These are phyloP conservation scores for Cyberlindnera maritima DNA, from an alignment of 805 yeast genomes.

Conservation along the genomic window DNA sequence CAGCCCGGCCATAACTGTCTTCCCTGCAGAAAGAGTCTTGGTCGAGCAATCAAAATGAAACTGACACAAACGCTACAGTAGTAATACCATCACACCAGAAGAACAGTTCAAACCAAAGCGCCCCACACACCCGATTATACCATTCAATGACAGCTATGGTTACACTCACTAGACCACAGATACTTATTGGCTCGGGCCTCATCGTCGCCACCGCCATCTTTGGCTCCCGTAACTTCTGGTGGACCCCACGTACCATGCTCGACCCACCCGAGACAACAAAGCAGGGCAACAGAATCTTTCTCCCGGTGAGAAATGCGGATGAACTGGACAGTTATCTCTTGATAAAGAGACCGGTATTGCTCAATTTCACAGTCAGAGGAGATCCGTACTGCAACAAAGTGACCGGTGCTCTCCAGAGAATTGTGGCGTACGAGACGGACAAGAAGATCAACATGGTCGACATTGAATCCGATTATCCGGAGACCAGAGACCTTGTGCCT, in stretches of 20 bases:
- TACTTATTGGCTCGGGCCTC: slow-evolving; percentile 27
- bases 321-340: slow-evolving; percentile 58
- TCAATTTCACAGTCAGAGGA: slow-evolving; percentile 70
- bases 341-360: slow-evolving; percentile 55
- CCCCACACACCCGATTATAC: too few relatives aligned
- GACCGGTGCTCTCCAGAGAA: slow-evolving; percentile 57
- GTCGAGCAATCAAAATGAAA: neutral
- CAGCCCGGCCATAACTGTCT: too few relatives aligned
- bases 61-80: neutral
- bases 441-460: slow-evolving; percentile 62
- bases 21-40: too few relatives aligned
- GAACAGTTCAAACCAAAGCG: too few relatives aligned
- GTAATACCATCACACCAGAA: too few relatives aligned
- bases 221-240: slow-evolving; percentile 29
- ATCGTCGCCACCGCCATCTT: slow-evolving; percentile 19
- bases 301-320: slow-evolving; percentile 51
- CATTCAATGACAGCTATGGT: slow-evolving; percentile 18
- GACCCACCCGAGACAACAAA: slow-evolving; percentile 36
- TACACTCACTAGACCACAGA: slow-evolving; percentile 20
- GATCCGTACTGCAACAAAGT: slow-evolving; percentile 59
- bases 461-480: slow-evolving; percentile 62
- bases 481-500: slow-evolving; percentile 51
- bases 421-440: slow-evolving; percentile 47
- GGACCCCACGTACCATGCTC: slow-evolving; percentile 34
- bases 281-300: slow-evolving; percentile 42